phyloP scores from a whole-genome alignment of 1,284 basidiomycete species.

The Volvariella volvacea region DNA sequence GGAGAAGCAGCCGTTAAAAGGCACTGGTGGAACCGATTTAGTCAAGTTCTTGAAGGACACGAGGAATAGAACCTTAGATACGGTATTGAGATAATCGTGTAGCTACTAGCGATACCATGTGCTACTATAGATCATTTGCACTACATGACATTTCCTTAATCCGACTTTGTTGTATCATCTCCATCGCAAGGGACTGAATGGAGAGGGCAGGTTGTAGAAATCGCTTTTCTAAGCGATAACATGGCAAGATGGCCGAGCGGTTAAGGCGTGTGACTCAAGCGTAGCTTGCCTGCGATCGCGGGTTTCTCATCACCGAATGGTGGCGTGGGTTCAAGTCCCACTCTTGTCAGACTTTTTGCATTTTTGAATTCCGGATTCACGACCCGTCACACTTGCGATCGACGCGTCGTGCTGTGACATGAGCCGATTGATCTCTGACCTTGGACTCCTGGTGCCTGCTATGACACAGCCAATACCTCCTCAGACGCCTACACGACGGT shows the following conservation, averaged over 20 bases:
- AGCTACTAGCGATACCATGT: too few species aligned
- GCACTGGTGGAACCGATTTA: slow-evolving; percentile 84
- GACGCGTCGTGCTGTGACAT: too few species aligned
- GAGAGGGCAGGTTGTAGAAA: too few species aligned
- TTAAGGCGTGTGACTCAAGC: slow-evolving; percentile 35
- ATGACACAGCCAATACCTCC: slow-evolving; percentile 8
- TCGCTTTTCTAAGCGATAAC: too few species aligned
- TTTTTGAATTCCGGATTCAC: not conserved
- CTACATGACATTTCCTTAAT: too few species aligned
- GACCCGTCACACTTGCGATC: not conserved
- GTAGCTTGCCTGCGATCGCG: slow-evolving; percentile 26
- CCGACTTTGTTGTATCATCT: too few species aligned
- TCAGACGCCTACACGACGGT: slow-evolving; percentile 37
- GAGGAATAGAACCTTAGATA: slow-evolving; percentile 63
- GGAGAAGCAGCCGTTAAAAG: slow-evolving; percentile 38
- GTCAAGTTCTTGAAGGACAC: slow-evolving; percentile 79
- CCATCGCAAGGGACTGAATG: too few species aligned
- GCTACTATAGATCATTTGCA: too few species aligned
- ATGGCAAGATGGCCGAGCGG: slow-evolving; percentile 2
- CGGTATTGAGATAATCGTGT: slow-evolving; percentile 15
- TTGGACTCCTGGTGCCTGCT: not conserved
- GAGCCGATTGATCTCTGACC: too few species aligned
- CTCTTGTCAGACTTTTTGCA: slow-evolving; percentile 27
- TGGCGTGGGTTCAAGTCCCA: slow-evolving; percentile 37
- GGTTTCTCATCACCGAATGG: slow-evolving; percentile 31